Base-by-base conservation (phyloP, 2,329 filamentous ascomycete genomes). In the Fusarium cyanostomum region DNA sequence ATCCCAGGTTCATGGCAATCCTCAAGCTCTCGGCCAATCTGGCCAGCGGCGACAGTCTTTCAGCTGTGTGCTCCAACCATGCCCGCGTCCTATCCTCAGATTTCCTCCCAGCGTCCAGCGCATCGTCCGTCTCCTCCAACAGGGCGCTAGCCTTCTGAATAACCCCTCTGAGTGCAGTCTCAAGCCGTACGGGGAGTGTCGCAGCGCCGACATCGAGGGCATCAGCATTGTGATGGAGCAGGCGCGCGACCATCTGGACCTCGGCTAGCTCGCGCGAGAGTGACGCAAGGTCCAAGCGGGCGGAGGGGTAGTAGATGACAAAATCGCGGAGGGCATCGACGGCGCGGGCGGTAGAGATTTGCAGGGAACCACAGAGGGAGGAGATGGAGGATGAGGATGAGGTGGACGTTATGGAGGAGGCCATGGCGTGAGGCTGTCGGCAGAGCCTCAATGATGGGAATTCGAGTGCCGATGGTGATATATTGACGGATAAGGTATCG, bases 201-300 rank as follows among this genome's bases (percentile, higher is more conserved):
- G 48, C 52, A 10, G 53, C 15, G 10, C 50, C 56, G 9, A 46
- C 31, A 12, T 69, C 70, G 5, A 66, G 50, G 5, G 64, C 48
- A 10, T 57, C 57, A 35, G 63, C 63, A 50, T 72, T 69, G 50
- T 70, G 67, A 42, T 59, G 54, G 33, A 72, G 64, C 26, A 71
- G 56, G 10, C 68, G 67, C n/a, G 69, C 57, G 8, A 63, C 66
- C 57, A 71, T 64, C 56, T 68, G 68, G 4, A 72, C 46, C 52
- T 71, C 68, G 4, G 69, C 63, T 9, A 73, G 66, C 62, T 72
- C 71, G n/a, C 69, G 71, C 15, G 66, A 69, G 27, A 72, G 54
- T 16, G 52, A 37, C n/a, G 60, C 54, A 4, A 72, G 61, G 52
- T 67, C 66, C 9, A 69, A 57, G 16, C 71, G 70, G 24, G 68